Percentiles rank a stretch among this genome's conserved stretches.
These are phyloP conservation scores for Crithidia thermophila DNA, from an alignment of 208 protist genomes.

Conservation along the genomic window DNA sequence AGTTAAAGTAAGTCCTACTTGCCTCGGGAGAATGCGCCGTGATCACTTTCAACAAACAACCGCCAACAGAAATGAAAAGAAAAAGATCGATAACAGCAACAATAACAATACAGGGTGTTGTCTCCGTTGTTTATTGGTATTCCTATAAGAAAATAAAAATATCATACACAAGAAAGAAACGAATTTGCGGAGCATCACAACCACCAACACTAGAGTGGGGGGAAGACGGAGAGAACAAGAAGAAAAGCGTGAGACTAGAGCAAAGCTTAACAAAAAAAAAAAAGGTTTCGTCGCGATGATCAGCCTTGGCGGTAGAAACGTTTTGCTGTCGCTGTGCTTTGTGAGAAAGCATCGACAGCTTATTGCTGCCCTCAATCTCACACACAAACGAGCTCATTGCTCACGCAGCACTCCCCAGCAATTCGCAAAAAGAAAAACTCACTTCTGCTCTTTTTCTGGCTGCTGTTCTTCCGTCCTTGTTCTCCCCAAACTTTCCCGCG, in stretches of 20 bases:
- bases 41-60: neutral
- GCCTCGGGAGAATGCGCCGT: neutral
- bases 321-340: no score
- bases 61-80: neutral
- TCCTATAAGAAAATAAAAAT: neutral
- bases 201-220: neutral
- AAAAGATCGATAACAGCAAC: slow-evolving; percentile 12
- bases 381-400: no score
- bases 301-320: no score
- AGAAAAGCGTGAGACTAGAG: no score
- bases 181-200: no score
- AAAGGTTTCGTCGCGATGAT: no score
- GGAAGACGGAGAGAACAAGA: slow-evolving; percentile 1
- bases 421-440: no score
- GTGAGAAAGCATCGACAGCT: no score
- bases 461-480: neutral
- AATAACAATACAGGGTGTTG: neutral
- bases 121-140: neutral
- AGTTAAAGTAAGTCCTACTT: neutral
- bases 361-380: no score
- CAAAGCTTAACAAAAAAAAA: slow-evolving; percentile 3
- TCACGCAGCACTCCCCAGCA: no score
- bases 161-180: neutral
- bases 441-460: neutral
- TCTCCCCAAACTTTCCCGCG: neutral